Percentiles rank a stretch among this genome's conserved stretches.
These are phyloP conservation scores for Turritis glabra DNA, from an alignment of 345 rosid genomes.

Conservation along the genomic window DNA sequence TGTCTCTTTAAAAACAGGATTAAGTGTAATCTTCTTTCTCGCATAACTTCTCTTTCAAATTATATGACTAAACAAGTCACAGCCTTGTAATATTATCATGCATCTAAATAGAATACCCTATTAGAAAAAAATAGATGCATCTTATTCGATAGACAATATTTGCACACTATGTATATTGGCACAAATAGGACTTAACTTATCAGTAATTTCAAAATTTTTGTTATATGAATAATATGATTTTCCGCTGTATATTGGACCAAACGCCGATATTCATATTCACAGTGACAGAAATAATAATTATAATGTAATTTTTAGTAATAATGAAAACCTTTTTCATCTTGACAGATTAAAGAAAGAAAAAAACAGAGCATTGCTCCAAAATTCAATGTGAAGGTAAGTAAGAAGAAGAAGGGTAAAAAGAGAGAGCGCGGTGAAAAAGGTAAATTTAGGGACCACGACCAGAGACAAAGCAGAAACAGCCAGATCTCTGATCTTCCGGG, in stretches of 20 bases:
- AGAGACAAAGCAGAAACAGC: conserved; percentile 77
- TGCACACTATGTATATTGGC: background rate
- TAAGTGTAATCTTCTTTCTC: background rate
- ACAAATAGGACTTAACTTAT: background rate
- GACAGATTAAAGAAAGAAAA: background rate
- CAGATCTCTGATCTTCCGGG: conserved; percentile 75
- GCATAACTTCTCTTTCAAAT: background rate
- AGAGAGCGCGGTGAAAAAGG: background rate
- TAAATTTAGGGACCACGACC: conserved; percentile 74
- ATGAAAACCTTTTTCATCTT: conserved; percentile 8
- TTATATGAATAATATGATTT: background rate
- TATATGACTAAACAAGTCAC: background rate
- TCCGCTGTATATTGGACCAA: background rate
- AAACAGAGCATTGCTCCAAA: conserved; percentile 35
- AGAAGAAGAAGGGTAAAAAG: background rate
- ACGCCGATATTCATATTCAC: conserved; percentile 11
- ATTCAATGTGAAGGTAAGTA: conserved; percentile 14
- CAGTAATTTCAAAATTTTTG: background rate
- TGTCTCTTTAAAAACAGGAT: background rate
- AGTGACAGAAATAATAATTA: background rate
- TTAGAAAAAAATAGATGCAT: background rate
- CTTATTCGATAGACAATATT: background rate
- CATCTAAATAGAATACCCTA: background rate
- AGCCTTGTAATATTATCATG: background rate
- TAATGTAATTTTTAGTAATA: background rate